Evolutionary conservation across 768 basidiomycete species (phyloP), one percentile per base, ranked within the genome.

Genomic region (Lentinula aciculospora): DNA sequence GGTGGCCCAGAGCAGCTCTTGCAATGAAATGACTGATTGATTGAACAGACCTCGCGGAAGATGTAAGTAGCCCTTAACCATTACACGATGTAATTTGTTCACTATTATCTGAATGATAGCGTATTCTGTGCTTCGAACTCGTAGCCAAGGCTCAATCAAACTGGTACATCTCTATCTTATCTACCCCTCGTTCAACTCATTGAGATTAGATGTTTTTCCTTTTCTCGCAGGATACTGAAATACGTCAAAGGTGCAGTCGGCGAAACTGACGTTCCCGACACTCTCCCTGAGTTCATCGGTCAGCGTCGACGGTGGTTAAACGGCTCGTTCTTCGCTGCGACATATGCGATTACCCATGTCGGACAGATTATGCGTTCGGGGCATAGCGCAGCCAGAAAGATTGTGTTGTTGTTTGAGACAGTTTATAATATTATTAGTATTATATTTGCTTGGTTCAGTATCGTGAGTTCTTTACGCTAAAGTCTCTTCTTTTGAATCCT

Each of bases 181-280:
- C n/a, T n/a, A n/a, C n/a, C 15, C 34, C 28, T 57, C 32, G 9
- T 31, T n/a, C 66, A 64, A 68, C 4, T 13, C 31, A 48, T 28
- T 23, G 10, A 3, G 10, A 19, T 31, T 63, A 55, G 56, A 63
- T 66, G 47, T 2, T 28, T 49, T 17, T 13, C 12, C 8, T 25
- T 36, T 63, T 25, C 69, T 42, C 63, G 40, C 61, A 97, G 96
- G 96, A 79, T 92, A n/a, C 81, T 99, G 53, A 92, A 90, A 78
- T 99, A 97, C 66, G 94, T 98, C 65, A 92, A 92, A 69, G 89
- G 91, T 27, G 94, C 95, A 3, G 84, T 92, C 51, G 95, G 88
- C 17, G 91, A 94, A 68, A 96, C 94, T 0, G 94, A 98, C 69
- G 95, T 98, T 4, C 95, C 95, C 2, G 95, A 96, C 65, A 81